A percentile compares a stretch with the other conserved stretches of the same genome.
Evolutionary conservation across 441 rosid species (phyloP).

Genomic region (Erodium moschatum): DNA sequence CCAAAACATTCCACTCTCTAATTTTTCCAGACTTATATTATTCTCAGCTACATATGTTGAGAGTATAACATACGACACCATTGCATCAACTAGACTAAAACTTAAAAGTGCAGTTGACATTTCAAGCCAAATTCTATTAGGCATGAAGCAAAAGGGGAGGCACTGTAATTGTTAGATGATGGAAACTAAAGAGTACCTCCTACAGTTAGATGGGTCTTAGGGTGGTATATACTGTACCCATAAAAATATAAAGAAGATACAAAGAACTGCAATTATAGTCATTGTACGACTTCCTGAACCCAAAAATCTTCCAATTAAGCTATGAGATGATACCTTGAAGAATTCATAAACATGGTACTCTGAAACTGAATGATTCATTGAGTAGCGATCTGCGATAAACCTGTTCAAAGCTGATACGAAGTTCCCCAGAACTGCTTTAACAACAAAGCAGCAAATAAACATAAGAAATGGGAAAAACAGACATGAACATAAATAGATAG

Average conservation of each 20-base stretch:
- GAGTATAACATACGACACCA: too few species aligned
- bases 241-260: background rate
- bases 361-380: conserved; percentile 59
- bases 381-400: conserved; percentile 84
- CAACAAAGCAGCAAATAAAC: conserved; percentile 21
- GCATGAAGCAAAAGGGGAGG: too few species aligned
- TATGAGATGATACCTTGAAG: conserved; percentile 54
- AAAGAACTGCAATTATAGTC: background rate
- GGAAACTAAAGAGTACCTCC: too few species aligned
- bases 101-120: too few species aligned
- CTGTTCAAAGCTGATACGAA: conserved; percentile 84
- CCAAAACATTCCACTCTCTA: too few species aligned
- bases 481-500: background rate
- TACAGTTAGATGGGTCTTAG: background rate
- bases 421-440: conserved; percentile 70
- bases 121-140: too few species aligned
- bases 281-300: background rate
- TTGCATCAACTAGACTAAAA: too few species aligned
- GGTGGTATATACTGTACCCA: background rate
- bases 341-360: conserved; percentile 94
- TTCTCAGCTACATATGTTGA: too few species aligned
- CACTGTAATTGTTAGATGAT: too few species aligned
- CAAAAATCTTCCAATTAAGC: background rate
- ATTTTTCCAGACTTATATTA: too few species aligned
- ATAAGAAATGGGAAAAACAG: conserved; percentile 6